Conservation (phyloP, 495 filamentous ascomycete genomes). For the Penicillium tannophilum region DNA sequence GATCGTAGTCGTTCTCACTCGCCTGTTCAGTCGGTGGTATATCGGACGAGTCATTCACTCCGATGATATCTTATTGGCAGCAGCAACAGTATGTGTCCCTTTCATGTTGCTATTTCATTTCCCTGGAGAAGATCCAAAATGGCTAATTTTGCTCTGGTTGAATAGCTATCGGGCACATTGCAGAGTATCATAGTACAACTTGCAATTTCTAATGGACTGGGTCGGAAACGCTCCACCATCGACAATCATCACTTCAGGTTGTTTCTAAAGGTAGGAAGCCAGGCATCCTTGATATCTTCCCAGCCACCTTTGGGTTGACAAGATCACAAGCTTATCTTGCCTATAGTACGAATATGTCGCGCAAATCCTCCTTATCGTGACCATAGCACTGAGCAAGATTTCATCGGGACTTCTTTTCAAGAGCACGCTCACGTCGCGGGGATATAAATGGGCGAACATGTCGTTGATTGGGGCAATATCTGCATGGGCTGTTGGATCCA, state of each 20-base stretch:
- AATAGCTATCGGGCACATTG: conserved; percentile 24
- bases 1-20: conserved; percentile 24
- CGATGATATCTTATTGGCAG: conserved; percentile 29
- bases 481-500: conserved; percentile 28
- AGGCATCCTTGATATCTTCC: not conserved
- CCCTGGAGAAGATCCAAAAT: not conserved
- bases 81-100: conserved; percentile 21
- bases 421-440: conserved; percentile 24
- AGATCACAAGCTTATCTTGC: conserved; percentile 8
- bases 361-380: conserved; percentile 29
- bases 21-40: conserved; percentile 30
- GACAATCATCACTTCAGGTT: conserved; percentile 7
- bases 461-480: conserved; percentile 24
- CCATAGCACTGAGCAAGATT: conserved; percentile 28
- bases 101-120: not conserved
- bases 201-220: conserved; percentile 31
- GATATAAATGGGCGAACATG: conserved; percentile 14
- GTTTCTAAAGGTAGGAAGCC: conserved; percentile 24
- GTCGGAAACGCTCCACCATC: conserved; percentile 20
- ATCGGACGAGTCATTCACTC: conserved; percentile 28
- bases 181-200: conserved; percentile 32
- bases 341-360: conserved; percentile 31
- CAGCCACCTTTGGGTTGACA: too few species aligned
- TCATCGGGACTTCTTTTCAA: conserved; percentile 28
- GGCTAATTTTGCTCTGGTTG: not conserved